phyloP scores from a whole-genome alignment of 2,329 filamentous ascomycete genomes.

The Nemania sp. region DNA sequence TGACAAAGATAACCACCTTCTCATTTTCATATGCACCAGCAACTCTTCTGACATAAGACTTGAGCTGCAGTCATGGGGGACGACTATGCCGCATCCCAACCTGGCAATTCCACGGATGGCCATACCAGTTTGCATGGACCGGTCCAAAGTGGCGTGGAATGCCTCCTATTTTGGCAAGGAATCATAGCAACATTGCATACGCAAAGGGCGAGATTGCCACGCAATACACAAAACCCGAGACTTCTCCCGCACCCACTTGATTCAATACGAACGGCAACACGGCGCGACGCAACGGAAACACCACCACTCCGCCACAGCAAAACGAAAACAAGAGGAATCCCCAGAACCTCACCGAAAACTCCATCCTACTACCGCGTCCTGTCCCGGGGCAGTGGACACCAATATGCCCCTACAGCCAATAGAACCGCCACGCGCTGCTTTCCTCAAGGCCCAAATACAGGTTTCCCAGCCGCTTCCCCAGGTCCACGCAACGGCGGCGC shows the following conservation, averaged over 20 bases:
- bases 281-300: background rate
- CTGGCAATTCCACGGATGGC: no score
- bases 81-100: no score
- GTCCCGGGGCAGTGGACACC: no score
- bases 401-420: background rate
- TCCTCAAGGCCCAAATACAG: background rate
- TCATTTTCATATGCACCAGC: no score
- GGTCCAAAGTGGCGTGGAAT: background rate
- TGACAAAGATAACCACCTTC: no score
- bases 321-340: background rate
- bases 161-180: background rate
- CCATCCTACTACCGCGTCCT: background rate
- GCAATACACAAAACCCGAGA: background rate
- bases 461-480: slow-evolving; percentile 1
- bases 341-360: slow-evolving; percentile 11
- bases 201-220: background rate
- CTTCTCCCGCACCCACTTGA: background rate
- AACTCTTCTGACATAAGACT: no score
- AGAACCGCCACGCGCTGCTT: background rate
- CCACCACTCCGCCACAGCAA: slow-evolving; percentile 4
- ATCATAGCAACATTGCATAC: background rate
- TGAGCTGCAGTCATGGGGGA: no score
- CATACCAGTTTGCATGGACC: background rate
- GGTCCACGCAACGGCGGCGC: background rate
- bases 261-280: background rate